Evolutionary conservation across 495 filamentous ascomycete species (phyloP).

Genomic region (Penicillium cinerascens): DNA sequence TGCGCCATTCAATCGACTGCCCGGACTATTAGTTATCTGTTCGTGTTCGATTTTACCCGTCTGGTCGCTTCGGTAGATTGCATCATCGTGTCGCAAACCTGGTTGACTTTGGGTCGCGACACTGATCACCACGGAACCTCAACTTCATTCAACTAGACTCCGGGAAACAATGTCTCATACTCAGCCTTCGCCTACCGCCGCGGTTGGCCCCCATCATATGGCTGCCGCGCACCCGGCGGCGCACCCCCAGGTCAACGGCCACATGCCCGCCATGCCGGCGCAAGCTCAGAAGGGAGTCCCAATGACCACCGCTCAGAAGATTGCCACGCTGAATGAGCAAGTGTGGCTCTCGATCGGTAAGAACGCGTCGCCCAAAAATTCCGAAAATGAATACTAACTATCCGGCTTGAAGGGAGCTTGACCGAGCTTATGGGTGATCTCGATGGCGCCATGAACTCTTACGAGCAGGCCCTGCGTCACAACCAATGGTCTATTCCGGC

Average conservation of each 20-base stretch:
- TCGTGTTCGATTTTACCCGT: background rate
- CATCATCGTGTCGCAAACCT: constrained; percentile 43
- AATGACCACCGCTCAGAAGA: constrained; percentile 54
- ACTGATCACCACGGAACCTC: constrained; percentile 5
- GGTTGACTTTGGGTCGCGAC: constrained; percentile 18
- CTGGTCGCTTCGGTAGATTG: constrained; percentile 21
- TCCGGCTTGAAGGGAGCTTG: constrained; percentile 58
- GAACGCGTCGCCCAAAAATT: constrained; percentile 6
- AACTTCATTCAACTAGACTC: background rate
- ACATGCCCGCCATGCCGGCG: constrained; percentile 48
- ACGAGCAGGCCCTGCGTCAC: constrained; percentile 81
- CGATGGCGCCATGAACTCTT: constrained; percentile 82
- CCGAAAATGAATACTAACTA: constrained; percentile 6
- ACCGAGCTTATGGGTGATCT: constrained; percentile 86
- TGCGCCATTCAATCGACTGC: background rate
- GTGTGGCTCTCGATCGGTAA: constrained; percentile 95
- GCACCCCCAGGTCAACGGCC: constrained; percentile 51
- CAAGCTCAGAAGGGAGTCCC: constrained; percentile 49
- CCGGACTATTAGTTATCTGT: background rate
- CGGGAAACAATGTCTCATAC: constrained; percentile 44
- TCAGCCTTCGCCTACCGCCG: constrained; percentile 51
- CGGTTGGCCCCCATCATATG: constrained; percentile 47
- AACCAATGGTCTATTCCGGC: constrained; percentile 89
- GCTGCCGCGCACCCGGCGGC: constrained; percentile 38
- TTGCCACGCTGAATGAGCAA: constrained; percentile 69